Evolutionary conservation across 495 filamentous ascomycete genomes (phyloP).

Genomic region (Cercophora newfieldiana): DNA sequence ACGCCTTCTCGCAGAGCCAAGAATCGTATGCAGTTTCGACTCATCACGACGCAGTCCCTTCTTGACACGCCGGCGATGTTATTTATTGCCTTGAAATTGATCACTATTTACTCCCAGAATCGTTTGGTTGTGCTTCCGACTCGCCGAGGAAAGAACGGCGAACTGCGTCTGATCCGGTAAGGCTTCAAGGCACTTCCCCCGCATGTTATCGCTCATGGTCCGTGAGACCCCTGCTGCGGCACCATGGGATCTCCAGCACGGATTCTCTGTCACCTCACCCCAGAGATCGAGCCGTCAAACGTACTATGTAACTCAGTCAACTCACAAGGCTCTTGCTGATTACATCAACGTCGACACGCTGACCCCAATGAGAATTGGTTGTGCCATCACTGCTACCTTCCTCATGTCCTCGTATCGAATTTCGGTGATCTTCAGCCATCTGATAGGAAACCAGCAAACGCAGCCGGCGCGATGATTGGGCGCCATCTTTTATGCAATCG

Average conservation of each 20-base stretch:
- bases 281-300: too few relatives aligned
- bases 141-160: background rate
- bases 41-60: too few relatives aligned
- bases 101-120: background rate
- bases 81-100: background rate
- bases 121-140: background rate
- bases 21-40: too few relatives aligned
- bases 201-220: background rate
- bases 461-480: background rate
- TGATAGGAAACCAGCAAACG: background rate
- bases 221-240: background rate
- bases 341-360: background rate
- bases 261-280: background rate
- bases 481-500: background rate
- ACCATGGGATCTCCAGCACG: background rate
- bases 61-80: too few relatives aligned
- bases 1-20: too few relatives aligned
- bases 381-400: background rate
- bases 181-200: background rate
- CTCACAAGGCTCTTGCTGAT: background rate
- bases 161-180: background rate
- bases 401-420: background rate
- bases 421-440: background rate
- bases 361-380: background rate
- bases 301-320: too few relatives aligned